phyloP scores from a whole-genome alignment of 352 stramenopile genomes.

The Phytophthora syringae region DNA sequence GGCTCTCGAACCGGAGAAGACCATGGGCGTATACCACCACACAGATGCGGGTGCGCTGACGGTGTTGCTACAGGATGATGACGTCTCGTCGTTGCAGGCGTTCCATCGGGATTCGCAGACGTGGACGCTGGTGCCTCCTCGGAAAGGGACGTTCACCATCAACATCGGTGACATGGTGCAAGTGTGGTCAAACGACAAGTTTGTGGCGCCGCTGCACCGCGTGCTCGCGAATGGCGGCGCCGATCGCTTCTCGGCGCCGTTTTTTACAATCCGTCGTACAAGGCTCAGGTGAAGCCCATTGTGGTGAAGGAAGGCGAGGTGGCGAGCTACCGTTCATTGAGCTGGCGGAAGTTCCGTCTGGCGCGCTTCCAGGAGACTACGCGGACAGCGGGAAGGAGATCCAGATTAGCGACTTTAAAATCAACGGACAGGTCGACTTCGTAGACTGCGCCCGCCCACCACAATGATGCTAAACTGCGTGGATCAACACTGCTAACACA shows the following conservation, averaged over 20 bases:
- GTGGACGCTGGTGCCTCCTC: slow-evolving; percentile 58
- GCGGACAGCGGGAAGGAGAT: slow-evolving; percentile 93
- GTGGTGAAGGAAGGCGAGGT: slow-evolving; percentile 41
- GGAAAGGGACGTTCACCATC: slow-evolving; percentile 49
- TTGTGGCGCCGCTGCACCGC: slow-evolving; percentile 55
- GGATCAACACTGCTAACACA: too few species aligned
- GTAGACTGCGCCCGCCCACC: too few species aligned
- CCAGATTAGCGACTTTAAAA: slow-evolving; percentile 87
- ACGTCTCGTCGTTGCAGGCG: slow-evolving; percentile 62
- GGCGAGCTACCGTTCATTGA: slow-evolving; percentile 77
- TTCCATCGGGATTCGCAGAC: slow-evolving; percentile 54
- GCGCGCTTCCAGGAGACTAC: slow-evolving; percentile 91
- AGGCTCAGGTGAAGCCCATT: slow-evolving; percentile 69
- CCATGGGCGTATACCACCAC: slow-evolving; percentile 69
- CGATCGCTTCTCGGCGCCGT: slow-evolving; percentile 63
- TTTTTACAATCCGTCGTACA: slow-evolving; percentile 81
- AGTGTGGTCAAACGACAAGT: slow-evolving; percentile 68
- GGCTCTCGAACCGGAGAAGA: slow-evolving; percentile 45
- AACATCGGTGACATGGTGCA: slow-evolving; percentile 74
- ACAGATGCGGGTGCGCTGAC: slow-evolving; percentile 69
- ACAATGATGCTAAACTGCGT: too few species aligned
- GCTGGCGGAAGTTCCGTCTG: slow-evolving; percentile 90
- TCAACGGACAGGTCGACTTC: slow-evolving; percentile 22
- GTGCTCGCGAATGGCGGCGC: slow-evolving; percentile 45
- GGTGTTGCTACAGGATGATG: slow-evolving; percentile 69